These are phyloP conservation scores for Trypanosoma scelopori DNA, from an alignment of 208 protist species.

Conservation along the genomic window DNA sequence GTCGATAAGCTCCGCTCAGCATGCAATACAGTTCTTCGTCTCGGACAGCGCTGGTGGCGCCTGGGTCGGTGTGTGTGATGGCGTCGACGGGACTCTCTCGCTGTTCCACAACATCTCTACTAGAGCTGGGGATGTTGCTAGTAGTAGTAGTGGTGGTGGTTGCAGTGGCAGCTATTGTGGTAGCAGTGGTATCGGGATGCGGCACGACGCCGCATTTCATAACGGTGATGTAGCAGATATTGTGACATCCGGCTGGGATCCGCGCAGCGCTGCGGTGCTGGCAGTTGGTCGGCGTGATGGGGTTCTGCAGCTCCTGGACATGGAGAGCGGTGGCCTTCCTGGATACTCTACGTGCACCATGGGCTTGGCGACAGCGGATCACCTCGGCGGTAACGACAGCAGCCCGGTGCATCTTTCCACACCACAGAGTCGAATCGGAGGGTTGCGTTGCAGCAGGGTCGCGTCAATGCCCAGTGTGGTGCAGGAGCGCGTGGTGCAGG, in stretches of 20 bases:
- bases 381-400: not conserved
- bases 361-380: conserved; percentile 17
- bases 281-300: conserved; percentile 59
- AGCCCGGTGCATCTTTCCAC: not conserved
- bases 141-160: not conserved
- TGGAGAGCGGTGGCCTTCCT: conserved; percentile 40
- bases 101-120: not conserved
- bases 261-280: conserved; percentile 50
- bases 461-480: not conserved
- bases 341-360: conserved; percentile 24
- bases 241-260: conserved; percentile 52
- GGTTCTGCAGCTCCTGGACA: conserved; percentile 61
- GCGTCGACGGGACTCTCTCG: conserved; percentile 3
- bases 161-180: not conserved
- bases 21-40: conserved; percentile 39
- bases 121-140: not conserved
- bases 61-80: conserved; percentile 19
- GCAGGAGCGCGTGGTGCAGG: conserved; percentile 40
- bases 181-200: not conserved
- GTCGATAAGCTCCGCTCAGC: conserved; percentile 53
- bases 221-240: conserved; percentile 1
- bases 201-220: not conserved
- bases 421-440: not conserved
- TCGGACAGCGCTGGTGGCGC: conserved; percentile 23
- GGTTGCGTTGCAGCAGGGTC: not conserved